Conservation (phyloP, 371 early-diverging fungal species). For the Mortierella sp. region DNA sequence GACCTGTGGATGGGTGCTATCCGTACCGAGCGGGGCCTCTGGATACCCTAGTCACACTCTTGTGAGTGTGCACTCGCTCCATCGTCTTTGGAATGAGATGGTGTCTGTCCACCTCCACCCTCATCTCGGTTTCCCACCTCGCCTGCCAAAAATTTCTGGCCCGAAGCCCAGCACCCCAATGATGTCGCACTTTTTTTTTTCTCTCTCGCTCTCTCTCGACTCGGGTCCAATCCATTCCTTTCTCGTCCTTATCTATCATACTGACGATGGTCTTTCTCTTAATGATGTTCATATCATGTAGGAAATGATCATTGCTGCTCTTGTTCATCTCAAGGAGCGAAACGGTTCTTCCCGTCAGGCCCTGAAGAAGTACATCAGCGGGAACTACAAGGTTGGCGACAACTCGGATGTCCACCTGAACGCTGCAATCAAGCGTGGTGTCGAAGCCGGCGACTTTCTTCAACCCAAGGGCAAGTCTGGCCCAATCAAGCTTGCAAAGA, state of each 20-base stretch:
- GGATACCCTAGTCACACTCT: no score
- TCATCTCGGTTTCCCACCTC: no score
- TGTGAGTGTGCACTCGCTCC: no score
- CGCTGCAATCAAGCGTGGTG: slow-evolving; percentile 82
- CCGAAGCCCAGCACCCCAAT: no score
- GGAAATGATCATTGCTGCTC: slow-evolving; percentile 72
- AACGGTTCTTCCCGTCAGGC: slow-evolving; percentile 82
- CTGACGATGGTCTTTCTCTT: neutral
- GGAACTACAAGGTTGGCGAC: slow-evolving; percentile 75
- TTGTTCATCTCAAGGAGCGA: slow-evolving; percentile 79
- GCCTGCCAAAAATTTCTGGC: no score
- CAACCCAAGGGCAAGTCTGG: slow-evolving; percentile 82
- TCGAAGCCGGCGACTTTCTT: slow-evolving; percentile 67
- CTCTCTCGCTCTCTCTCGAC: neutral
- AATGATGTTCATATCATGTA: slow-evolving; percentile 4
- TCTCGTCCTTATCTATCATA: neutral
- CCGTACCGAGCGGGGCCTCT: no score
- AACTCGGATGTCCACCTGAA: slow-evolving; percentile 73
- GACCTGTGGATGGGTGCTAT: no score
- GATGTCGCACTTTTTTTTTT: no score
- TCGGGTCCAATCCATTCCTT: no score
- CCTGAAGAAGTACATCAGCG: slow-evolving; percentile 85
- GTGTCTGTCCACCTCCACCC: no score
- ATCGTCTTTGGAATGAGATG: no score
- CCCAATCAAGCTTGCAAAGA: slow-evolving; percentile 56